phyloP scores from a whole-genome alignment of 179 eudicot species.

The Carnegiea gigantea region DNA sequence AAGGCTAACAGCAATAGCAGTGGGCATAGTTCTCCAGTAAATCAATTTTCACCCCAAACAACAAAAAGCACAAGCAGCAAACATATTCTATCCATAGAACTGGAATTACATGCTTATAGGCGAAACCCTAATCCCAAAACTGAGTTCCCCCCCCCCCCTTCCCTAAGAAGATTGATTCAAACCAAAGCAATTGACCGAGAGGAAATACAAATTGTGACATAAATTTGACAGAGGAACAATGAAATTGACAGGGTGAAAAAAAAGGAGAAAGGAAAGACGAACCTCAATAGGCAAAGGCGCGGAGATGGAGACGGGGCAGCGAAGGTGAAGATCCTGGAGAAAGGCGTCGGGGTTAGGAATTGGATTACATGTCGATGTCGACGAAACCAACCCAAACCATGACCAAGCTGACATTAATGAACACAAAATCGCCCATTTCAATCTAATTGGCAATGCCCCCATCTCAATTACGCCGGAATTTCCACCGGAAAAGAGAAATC shows the following conservation, averaged over 20 bases:
- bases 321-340: slow-evolving; percentile 36
- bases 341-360: slow-evolving; percentile 18
- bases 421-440: slow-evolving; percentile 22
- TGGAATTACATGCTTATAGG: neutral
- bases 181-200: no score
- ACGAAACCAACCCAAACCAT: slow-evolving; percentile 19
- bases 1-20: neutral
- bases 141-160: no score
- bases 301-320: slow-evolving; percentile 37
- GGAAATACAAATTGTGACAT: no score
- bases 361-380: slow-evolving; percentile 16
- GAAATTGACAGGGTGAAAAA: neutral
- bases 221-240: no score
- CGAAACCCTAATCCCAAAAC: neutral
- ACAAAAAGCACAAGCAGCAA: neutral
- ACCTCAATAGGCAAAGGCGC: slow-evolving; percentile 35
- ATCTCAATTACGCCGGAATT: neutral
- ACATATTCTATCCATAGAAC: neutral
- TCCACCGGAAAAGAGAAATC: neutral
- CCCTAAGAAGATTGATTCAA: no score
- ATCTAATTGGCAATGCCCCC: neutral
- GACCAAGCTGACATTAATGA: slow-evolving; percentile 14
- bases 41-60: neutral
- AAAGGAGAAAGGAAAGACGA: neutral
- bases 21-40: neutral